phyloP scores from a whole-genome alignment of 371 early-diverging fungal species.

The Enteropsectra breve region DNA sequence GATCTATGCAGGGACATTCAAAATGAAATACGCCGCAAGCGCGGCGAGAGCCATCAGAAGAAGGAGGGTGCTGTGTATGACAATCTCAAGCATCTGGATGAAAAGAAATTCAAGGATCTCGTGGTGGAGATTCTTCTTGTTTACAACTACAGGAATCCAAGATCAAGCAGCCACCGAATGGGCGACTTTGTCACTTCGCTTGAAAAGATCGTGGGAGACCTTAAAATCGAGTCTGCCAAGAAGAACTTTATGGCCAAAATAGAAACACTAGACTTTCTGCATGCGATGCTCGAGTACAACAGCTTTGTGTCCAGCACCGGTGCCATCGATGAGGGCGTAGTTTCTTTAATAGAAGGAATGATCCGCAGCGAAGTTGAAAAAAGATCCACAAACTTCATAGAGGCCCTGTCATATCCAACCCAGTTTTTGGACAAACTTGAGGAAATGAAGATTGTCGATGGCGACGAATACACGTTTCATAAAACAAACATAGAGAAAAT shows the following conservation, averaged over 20 bases:
- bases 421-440: slow-evolving; percentile 1
- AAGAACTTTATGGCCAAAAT: not conserved
- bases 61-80: slow-evolving; percentile 37
- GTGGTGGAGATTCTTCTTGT: slow-evolving; percentile 55
- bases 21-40: slow-evolving; percentile 55
- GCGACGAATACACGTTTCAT: not conserved
- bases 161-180: not conserved
- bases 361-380: not conserved
- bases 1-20: slow-evolving; percentile 56
- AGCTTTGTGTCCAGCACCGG: not conserved
- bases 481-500: not conserved
- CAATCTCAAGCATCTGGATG: slow-evolving; percentile 44
- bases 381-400: not conserved
- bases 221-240: slow-evolving; percentile 2
- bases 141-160: slow-evolving; percentile 38
- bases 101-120: slow-evolving; percentile 54
- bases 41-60: slow-evolving; percentile 12
- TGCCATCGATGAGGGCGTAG: not conserved
- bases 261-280: not conserved
- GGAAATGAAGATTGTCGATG: not conserved
- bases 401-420: slow-evolving; percentile 5
- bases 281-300: slow-evolving; percentile 4
- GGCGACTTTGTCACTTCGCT: not conserved
- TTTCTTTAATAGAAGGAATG: not conserved
- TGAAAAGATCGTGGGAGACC: not conserved